These are phyloP conservation scores for Besnoitia besnoiti DNA, from an alignment of 169 alveolate genomes.

Conservation along the genomic window DNA sequence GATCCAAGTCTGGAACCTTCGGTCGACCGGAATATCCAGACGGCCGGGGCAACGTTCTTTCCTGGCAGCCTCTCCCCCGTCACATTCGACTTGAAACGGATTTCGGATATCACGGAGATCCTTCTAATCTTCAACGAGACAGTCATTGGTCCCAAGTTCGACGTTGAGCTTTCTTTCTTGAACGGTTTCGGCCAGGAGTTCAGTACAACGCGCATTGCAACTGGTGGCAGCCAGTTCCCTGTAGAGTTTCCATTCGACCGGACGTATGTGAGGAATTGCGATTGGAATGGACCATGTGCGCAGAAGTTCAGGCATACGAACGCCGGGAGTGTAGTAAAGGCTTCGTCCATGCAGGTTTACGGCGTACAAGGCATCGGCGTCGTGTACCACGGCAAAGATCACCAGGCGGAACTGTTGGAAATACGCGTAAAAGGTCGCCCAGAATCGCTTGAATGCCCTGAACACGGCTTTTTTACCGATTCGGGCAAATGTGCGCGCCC, in stretches of 20 bases:
- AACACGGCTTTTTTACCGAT: slow-evolving; percentile 11
- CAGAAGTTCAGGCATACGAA: neutral
- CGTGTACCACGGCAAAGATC: neutral
- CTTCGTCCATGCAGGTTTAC: neutral
- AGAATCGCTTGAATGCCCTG: slow-evolving; percentile 11
- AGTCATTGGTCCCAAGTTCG: neutral
- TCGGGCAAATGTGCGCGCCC: neutral
- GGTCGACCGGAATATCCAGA: slow-evolving; percentile 18
- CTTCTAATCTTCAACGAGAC: neutral
- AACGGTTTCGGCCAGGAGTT: slow-evolving; percentile 33
- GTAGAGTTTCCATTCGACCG: slow-evolving; percentile 25
- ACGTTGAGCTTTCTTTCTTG: slow-evolving; percentile 2
- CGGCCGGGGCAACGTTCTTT: neutral
- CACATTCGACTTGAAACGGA: slow-evolving; percentile 12
- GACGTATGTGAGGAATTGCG: neutral
- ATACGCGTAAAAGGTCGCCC: slow-evolving; percentile 6
- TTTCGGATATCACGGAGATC: slow-evolving; percentile 7
- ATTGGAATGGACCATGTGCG: neutral
- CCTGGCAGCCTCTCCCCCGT: slow-evolving; percentile 31
- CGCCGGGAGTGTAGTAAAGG: neutral
- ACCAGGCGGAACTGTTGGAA: slow-evolving; percentile 3
- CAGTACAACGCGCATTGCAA: neutral
- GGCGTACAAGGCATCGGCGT: slow-evolving; percentile 8
- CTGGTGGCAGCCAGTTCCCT: slow-evolving; percentile 29
- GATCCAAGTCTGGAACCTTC: neutral